Evolutionary conservation across 768 basidiomycete genomes (phyloP), one percentile per base, ranked within the genome.

Genomic region (Mycena crocata): DNA sequence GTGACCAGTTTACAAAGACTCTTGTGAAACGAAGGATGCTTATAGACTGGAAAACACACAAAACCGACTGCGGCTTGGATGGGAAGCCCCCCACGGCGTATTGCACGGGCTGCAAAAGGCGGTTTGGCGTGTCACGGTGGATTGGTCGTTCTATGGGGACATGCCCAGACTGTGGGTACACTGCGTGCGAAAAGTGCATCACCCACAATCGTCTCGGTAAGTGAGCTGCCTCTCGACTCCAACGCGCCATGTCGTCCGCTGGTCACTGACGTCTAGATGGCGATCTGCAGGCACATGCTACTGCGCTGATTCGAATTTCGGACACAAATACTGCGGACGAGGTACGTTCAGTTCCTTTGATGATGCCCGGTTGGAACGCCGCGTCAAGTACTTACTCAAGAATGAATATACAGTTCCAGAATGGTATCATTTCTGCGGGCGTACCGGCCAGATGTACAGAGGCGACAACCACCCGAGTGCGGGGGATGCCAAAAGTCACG

Each of bases 321-420:
- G 50, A 30, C 50, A 45, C 28, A 24, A 35, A 2, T 62, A 62
- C 42, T 62, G 60, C 28, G 60, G 24, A 24, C 60, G 50, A 31
- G 39, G 60, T 62, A 30, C 49, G 48, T 6, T 17, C 30, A 15
- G 0, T 1, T 50, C 13, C 31, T 32, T 21, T 50, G n/a, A n/a
- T n/a, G n/a, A n/a, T n/a, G n/a, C n/a, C n/a, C n/a, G n/a, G n/a
- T n/a, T n/a, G n/a, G n/a, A n/a, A n/a, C n/a, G n/a, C n/a, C n/a
- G n/a, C n/a, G n/a, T n/a, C n/a, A n/a, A n/a, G n/a, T n/a, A n/a
- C n/a, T n/a, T n/a, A n/a, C n/a, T n/a, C n/a, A n/a, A n/a, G n/a
- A n/a, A n/a, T n/a, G n/a, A n/a, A n/a, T n/a, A 32, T 63, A 46
- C 54, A 63, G 62, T 63, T 6, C 62, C 62, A 7, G 62, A 63